phyloP scores from a whole-genome alignment of 768 basidiomycete genomes.

The Xerocomus spinulosus region DNA sequence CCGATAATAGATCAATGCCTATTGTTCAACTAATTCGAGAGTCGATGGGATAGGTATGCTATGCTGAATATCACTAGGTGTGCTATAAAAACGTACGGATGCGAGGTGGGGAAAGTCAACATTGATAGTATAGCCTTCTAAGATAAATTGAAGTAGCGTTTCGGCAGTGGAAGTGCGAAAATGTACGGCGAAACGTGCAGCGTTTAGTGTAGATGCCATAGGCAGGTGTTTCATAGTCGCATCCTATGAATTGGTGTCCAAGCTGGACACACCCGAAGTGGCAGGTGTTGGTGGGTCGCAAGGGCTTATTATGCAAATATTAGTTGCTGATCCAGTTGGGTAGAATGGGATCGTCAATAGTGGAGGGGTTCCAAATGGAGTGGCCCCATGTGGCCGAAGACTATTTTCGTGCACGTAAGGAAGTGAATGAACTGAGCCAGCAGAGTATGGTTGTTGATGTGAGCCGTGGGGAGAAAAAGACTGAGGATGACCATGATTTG shows the following conservation, averaged over 20 bases:
- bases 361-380: slow-evolving; percentile 19
- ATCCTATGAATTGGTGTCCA: slow-evolving; percentile 8
- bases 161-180: slow-evolving; percentile 5
- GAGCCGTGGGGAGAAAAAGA: slow-evolving; percentile 8
- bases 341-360: slow-evolving; percentile 30
- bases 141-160: slow-evolving; percentile 8
- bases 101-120: slow-evolving; percentile 8
- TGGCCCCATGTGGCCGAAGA: slow-evolving; percentile 6
- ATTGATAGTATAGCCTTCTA: slow-evolving; percentile 10
- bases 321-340: slow-evolving; percentile 15
- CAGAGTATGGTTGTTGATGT: slow-evolving; percentile 18
- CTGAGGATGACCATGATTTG: slow-evolving; percentile 4
- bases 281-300: slow-evolving; percentile 8
- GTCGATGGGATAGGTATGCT: slow-evolving; percentile 13
- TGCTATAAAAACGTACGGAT: slow-evolving; percentile 17
- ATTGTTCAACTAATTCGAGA: slow-evolving; percentile 14
- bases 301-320: slow-evolving; percentile 3
- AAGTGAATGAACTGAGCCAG: slow-evolving; percentile 16
- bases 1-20: slow-evolving; percentile 6
- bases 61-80: slow-evolving; percentile 10
- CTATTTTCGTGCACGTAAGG: slow-evolving; percentile 11
- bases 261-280: slow-evolving; percentile 12
- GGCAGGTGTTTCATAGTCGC: slow-evolving; percentile 4
- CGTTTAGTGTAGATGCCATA: slow-evolving; percentile 3
- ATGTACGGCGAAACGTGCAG: slow-evolving; percentile 22